Evolutionary conservation across 1,284 basidiomycete species (phyloP), one percentile per base, ranked within the genome.

Genomic region (Leccinum fallax): DNA sequence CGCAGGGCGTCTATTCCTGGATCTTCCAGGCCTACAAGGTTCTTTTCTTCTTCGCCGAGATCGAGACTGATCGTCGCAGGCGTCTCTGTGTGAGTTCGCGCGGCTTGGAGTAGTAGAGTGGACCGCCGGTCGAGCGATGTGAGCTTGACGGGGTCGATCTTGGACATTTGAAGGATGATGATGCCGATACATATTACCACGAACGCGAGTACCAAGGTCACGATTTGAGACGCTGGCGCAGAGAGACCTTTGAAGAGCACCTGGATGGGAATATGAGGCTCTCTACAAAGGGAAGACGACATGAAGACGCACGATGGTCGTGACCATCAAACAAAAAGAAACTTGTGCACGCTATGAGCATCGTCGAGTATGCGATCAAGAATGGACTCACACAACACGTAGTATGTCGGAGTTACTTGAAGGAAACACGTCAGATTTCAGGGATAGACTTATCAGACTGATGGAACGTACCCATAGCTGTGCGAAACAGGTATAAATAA

Each of bases 111-210:
- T 32, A 97, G 86, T 51, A 97, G 84, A 0, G 95, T 97, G 5
- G 92, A 90, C 40, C 88, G 84, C 36, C 95, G 83, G 72, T 96
- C 95, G 69, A 97, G 88, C 61, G 81, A 82, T n/a, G 71, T 71
- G 69, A 97, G 83, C 60, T 88, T 79, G 30, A 79, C 81, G 4
- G 93, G 93, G 71, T 95, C 93, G 66, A 95, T 84, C 77, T 98
- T 98, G 76, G 94, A 97, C 84, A 99, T 90, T 77, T 99, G 97
- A 9, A 99, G 87, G 64, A 99, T 88, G 19, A 92, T 93, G 74
- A 98, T 98, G 24, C 96, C 95, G 16, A 93, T 79, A 69, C 87
- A 95, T 64, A 95, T 95, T 65, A 91, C 87, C 66, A 94, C 78
- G 82, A 98, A 98, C 19, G 90, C 96, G 78, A 93, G 83, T 32